phyloP scores from a whole-genome alignment of 2,329 filamentous ascomycete species.

The Cladosporium oxysporum region DNA sequence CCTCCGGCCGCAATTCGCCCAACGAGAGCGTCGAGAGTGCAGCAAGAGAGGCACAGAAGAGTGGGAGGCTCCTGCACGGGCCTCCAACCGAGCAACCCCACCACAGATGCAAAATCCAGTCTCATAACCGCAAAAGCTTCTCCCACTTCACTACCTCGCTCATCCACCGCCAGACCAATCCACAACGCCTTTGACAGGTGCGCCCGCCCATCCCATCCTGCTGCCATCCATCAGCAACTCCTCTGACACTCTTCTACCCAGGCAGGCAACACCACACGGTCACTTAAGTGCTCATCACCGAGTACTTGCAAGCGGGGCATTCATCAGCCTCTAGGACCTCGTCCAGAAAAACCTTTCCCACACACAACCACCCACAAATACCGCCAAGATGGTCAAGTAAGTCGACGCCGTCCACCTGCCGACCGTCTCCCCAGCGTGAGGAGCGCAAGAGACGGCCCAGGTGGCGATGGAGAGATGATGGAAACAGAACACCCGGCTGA shows the following conservation, averaged over 20 bases:
- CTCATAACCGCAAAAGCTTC: slow-evolving; percentile 12
- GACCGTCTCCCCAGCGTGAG: neutral
- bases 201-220: slow-evolving; percentile 13
- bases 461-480: neutral
- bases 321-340: slow-evolving; percentile 23
- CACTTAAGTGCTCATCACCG: slow-evolving; percentile 25
- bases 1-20: neutral
- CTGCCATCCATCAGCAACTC: slow-evolving; percentile 28
- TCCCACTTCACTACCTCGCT: slow-evolving; percentile 21
- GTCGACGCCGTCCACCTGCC: slow-evolving; percentile 46
- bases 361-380: slow-evolving; percentile 49
- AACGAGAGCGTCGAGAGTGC: neutral
- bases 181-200: slow-evolving; percentile 30
- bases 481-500: slow-evolving; percentile 49
- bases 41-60: too few relatives aligned
- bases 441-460: neutral
- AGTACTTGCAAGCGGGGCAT: slow-evolving; percentile 32
- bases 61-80: neutral
- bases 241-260: slow-evolving; percentile 43
- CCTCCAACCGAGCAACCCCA: neutral
- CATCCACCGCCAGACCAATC: slow-evolving; percentile 25
- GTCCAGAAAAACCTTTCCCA: slow-evolving; percentile 29
- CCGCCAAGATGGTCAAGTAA: slow-evolving; percentile 99
- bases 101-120: slow-evolving; percentile 6
- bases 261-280: slow-evolving; percentile 32